These are phyloP conservation scores for Tinospora cordifolia DNA, from an alignment of 164 flowering plant genomes.

Conservation along the genomic window DNA sequence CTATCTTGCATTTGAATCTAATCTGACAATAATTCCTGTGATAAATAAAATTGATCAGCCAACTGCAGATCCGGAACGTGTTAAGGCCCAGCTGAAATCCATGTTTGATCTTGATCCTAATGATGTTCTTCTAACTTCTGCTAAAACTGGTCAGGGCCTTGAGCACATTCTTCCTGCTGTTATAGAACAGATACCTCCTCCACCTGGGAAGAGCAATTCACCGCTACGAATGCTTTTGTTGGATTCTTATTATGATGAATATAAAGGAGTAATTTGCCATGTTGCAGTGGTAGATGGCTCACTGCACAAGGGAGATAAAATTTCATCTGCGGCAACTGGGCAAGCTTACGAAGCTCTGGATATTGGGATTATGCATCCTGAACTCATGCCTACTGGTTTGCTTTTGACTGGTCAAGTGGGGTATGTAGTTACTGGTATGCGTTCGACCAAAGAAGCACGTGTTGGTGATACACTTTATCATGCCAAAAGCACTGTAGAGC, in stretches of 20 bases:
- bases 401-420: constrained; percentile 95
- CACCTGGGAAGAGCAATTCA: constrained; percentile 59
- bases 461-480: constrained; percentile 85
- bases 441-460: constrained; percentile 92
- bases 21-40: constrained; percentile 71
- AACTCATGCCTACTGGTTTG: constrained; percentile 72
- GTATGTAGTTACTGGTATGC: constrained; percentile 88
- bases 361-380: constrained; percentile 96
- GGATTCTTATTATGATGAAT: constrained; percentile 95
- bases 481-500: constrained; percentile 42
- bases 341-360: constrained; percentile 75
- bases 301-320: constrained; percentile 73
- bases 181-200: constrained; percentile 86
- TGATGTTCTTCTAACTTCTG: constrained; percentile 76
- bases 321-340: constrained; percentile 77
- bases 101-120: constrained; percentile 89
- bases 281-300: constrained; percentile 96
- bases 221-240: constrained; percentile 83
- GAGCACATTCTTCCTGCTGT: constrained; percentile 92
- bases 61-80: constrained; percentile 91
- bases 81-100: constrained; percentile 81
- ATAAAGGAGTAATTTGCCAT: constrained; percentile 95
- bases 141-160: constrained; percentile 95
- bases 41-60: constrained; percentile 97
- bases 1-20: constrained; percentile 92